Conservation (phyloP, 345 rosid species). For the Pistacia vera region DNA sequence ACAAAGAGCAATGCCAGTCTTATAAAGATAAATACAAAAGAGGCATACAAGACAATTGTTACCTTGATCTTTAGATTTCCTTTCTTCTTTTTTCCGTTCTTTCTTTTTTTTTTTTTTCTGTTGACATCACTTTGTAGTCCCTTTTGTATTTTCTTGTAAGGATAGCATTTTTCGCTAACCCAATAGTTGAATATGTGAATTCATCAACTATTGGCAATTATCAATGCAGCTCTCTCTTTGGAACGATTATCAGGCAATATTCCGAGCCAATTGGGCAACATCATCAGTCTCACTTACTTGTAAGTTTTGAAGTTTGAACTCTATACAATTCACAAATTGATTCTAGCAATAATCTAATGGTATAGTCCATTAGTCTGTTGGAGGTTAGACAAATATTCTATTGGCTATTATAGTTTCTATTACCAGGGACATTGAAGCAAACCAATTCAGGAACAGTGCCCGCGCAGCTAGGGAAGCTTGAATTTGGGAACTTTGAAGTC, state of each 20-base stretch:
- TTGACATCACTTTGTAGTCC: too few species aligned
- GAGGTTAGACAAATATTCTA: background rate
- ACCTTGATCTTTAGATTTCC: too few species aligned
- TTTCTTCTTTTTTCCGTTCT: too few species aligned
- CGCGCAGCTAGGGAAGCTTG: slow-evolving; percentile 52
- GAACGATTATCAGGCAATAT: slow-evolving; percentile 46
- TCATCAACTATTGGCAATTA: background rate
- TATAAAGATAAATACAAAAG: too few species aligned
- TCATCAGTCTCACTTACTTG: slow-evolving; percentile 41
- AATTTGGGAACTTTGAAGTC: slow-evolving; percentile 50
- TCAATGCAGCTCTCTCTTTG: slow-evolving; percentile 40
- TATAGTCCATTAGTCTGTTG: background rate
- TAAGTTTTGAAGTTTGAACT: slow-evolving; percentile 20
- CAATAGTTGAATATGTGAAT: background rate
- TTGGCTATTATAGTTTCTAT: slow-evolving; percentile 2
- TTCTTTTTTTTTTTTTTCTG: too few species aligned
- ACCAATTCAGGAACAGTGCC: slow-evolving; percentile 59
- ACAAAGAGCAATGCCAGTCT: too few species aligned
- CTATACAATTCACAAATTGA: too few species aligned
- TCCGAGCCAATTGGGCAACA: slow-evolving; percentile 41
- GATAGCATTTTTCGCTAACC: background rate
- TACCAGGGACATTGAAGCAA: slow-evolving; percentile 63
- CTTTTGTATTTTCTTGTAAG: too few species aligned
- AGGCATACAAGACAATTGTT: too few species aligned
- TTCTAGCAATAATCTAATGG: background rate